phyloP scores from a whole-genome alignment of 306 rosid species.

The Prinsepia uniflora region DNA sequence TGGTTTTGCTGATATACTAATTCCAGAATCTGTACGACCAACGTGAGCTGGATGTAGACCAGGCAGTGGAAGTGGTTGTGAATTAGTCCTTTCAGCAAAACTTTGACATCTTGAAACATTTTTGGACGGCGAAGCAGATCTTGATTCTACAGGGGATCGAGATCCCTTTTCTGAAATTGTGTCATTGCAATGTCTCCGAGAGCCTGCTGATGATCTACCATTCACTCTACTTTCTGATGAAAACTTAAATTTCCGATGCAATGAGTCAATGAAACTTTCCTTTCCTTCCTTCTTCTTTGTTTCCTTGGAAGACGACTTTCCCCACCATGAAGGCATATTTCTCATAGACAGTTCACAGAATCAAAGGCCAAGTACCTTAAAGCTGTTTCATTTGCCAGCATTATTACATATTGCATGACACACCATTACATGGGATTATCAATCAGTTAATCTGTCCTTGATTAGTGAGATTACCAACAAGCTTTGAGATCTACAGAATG shows the following conservation, averaged over 20 bases:
- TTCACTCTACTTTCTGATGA: conserved; percentile 68
- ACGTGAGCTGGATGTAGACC: conserved; percentile 59
- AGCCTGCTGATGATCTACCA: conserved; percentile 60
- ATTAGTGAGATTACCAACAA: conserved; percentile 13
- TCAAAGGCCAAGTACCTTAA: conserved; percentile 22
- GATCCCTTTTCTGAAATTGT: conserved; percentile 81
- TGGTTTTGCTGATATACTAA: conserved; percentile 57
- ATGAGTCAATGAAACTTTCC: conserved; percentile 75
- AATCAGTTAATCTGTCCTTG: neutral
- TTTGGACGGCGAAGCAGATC: conserved; percentile 93
- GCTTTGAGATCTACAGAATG: conserved; percentile 17
- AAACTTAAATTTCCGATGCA: conserved; percentile 65
- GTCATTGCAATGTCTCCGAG: conserved; percentile 63
- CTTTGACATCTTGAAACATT: conserved; percentile 87
- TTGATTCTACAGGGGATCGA: conserved; percentile 64
- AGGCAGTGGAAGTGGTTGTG: conserved; percentile 98
- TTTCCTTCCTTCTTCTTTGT: conserved; percentile 71
- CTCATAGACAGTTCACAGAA: conserved; percentile 21
- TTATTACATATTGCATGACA: conserved; percentile 13
- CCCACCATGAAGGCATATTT: conserved; percentile 94
- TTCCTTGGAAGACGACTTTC: conserved; percentile 80
- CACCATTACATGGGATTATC: conserved; percentile 7
- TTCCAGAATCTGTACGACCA: conserved; percentile 79
- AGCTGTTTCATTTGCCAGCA: conserved; percentile 30
- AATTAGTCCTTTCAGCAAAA: conserved; percentile 75